Evolutionary conservation across 495 filamentous ascomycete genomes (phyloP).

Genomic region (Penicillium maclennaniae): DNA sequence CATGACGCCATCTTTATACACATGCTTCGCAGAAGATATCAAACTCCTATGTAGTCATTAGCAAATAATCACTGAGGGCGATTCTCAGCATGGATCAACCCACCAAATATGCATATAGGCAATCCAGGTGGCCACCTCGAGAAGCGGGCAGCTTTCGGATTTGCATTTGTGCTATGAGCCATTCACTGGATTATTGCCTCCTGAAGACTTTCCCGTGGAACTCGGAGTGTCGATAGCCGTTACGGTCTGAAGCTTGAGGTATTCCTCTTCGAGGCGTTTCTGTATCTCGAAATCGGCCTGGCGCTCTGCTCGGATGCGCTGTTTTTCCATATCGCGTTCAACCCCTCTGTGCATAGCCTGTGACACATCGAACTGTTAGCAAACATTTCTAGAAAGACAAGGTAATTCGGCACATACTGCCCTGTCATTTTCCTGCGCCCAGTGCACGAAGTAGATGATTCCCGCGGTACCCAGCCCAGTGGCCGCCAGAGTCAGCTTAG

Average conservation of each 20-base stretch:
- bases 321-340: constrained; percentile 90
- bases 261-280: constrained; percentile 77
- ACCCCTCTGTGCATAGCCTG: constrained; percentile 97
- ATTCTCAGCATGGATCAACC: neutral
- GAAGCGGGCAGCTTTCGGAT: neutral
- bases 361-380: neutral
- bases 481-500: constrained; percentile 76
- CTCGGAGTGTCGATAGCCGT: constrained; percentile 29
- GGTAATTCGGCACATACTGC: constrained; percentile 47
- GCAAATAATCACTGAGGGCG: neutral
- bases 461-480: constrained; percentile 72
- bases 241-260: constrained; percentile 78
- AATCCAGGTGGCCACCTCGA: neutral
- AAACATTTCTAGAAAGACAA: neutral
- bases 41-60: constrained; percentile 4
- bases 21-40: neutral
- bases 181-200: constrained; percentile 11
- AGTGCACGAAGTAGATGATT: constrained; percentile 85
- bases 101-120: constrained; percentile 9
- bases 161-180: constrained; percentile 13
- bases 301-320: constrained; percentile 79
- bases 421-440: constrained; percentile 80
- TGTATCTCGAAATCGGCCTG: constrained; percentile 95
- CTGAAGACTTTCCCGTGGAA: constrained; percentile 13
- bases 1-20: constrained; percentile 10